A percentile compares a stretch with the other conserved stretches of the same genome.
Evolutionary conservation across 2,329 filamentous ascomycete species (phyloP).

Genomic region (Epicoccum nigrum): DNA sequence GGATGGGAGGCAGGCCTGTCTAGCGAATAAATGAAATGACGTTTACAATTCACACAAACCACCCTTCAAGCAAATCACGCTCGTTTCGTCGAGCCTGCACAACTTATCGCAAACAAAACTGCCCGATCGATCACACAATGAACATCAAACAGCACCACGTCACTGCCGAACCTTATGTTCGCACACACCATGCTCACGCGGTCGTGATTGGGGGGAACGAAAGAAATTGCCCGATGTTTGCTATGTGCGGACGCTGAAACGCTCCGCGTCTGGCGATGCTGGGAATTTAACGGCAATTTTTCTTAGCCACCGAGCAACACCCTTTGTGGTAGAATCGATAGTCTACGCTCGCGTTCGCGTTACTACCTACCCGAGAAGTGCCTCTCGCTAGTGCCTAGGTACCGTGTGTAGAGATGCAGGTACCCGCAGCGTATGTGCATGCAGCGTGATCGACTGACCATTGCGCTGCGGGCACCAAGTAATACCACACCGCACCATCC

Average conservation of each 20-base stretch:
- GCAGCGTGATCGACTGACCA: no score
- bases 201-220: slow-evolving; percentile 2
- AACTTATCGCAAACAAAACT: background rate
- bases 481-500: no score
- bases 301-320: background rate
- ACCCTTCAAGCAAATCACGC: background rate
- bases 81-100: background rate
- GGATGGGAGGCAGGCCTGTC: background rate
- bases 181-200: background rate
- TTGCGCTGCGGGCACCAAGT: no score
- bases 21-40: background rate
- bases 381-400: no score
- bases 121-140: background rate
- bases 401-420: no score
- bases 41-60: background rate
- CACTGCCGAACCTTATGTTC: background rate
- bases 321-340: no score
- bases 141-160: background rate
- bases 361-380: no score
- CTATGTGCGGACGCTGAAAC: slow-evolving; percentile 9
- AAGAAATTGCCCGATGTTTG: background rate
- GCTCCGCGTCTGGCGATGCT: slow-evolving; percentile 1
- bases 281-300: slow-evolving; percentile 1
- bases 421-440: no score
- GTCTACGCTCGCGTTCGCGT: no score